phyloP scores from a whole-genome alignment of 345 rosid species.

The Trapa incisa region DNA sequence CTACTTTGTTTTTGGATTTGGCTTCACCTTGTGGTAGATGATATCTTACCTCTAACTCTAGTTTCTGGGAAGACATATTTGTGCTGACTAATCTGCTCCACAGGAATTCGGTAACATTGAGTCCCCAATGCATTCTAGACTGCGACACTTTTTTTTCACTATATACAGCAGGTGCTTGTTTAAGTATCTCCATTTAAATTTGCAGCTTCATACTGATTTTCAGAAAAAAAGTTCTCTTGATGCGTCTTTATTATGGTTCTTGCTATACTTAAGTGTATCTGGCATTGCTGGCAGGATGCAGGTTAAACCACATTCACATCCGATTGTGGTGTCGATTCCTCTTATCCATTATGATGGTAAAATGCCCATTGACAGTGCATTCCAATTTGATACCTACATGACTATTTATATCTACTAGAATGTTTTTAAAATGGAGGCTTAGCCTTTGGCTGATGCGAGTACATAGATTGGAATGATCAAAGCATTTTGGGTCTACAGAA shows the following conservation, averaged over 20 bases:
- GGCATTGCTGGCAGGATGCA: conserved; percentile 54
- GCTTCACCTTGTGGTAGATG: not conserved
- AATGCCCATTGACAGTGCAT: conserved; percentile 10
- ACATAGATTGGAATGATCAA: too few relatives aligned
- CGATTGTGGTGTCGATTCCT: conserved; percentile 69
- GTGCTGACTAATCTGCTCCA: conserved; percentile 7
- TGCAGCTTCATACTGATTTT: too few relatives aligned
- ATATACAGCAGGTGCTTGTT: conserved; percentile 56
- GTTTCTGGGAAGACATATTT: too few relatives aligned
- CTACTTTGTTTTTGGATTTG: not conserved
- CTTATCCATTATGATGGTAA: conserved; percentile 84
- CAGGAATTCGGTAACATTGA: conserved; percentile 94
- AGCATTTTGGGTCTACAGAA: too few relatives aligned
- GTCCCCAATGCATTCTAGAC: conserved; percentile 68
- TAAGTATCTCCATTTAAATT: not conserved
- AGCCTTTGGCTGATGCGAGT: not conserved
- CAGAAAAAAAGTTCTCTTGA: not conserved
- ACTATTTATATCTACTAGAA: not conserved
- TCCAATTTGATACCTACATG: conserved; percentile 1
- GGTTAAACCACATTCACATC: conserved; percentile 54
- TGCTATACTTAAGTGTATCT: not conserved
- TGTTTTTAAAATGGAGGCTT: not conserved
- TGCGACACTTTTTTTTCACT: conserved; percentile 58
- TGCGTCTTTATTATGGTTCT: not conserved
- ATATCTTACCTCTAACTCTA: not conserved